A percentile compares a stretch with the other conserved stretches of the same genome.
Conservation (phyloP, 352 stramenopile species). For the Pythium pectinolyticum region DNA sequence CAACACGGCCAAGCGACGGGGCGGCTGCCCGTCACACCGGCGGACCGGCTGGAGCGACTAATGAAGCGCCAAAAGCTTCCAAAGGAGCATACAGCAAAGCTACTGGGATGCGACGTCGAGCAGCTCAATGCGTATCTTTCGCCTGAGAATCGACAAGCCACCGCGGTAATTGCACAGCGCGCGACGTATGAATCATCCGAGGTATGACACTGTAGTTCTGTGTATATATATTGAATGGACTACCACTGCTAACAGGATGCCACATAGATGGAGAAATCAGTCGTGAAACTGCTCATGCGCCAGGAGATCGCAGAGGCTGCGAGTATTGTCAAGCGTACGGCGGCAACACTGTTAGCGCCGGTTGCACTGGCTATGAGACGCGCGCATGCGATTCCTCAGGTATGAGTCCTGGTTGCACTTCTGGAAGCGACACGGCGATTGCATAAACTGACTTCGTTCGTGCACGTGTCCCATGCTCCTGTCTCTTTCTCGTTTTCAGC, state of each 20-base stretch:
- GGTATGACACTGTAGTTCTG: not conserved
- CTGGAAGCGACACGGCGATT: not conserved
- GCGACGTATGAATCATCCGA: conserved; percentile 20
- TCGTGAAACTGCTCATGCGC: conserved; percentile 64
- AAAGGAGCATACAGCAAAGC: conserved; percentile 41
- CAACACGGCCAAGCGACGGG: conserved; percentile 9
- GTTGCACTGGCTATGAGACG: conserved; percentile 35
- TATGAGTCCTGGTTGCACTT: conserved; percentile 9
- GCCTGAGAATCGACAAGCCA: conserved; percentile 40
- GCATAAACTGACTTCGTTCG: not conserved
- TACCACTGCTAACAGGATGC: not conserved
- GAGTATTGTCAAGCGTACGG: conserved; percentile 18
- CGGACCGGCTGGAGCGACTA: conserved; percentile 60
- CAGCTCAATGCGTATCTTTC: conserved; percentile 55
- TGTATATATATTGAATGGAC: not conserved
- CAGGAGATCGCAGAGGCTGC: conserved; percentile 44
- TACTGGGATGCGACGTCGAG: conserved; percentile 56
- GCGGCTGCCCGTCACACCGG: conserved; percentile 31
- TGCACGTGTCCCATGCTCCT: conserved; percentile 18
- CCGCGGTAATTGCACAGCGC: conserved; percentile 37
- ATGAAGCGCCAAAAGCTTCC: conserved; percentile 57
- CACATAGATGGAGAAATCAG: conserved; percentile 48
- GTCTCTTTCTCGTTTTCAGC: conserved; percentile 14
- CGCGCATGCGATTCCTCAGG: conserved; percentile 44
- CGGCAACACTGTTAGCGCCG: conserved; percentile 41